These are phyloP conservation scores for Actinomortierella ambigua DNA, from an alignment of 371 early-diverging fungal genomes.

Conservation along the genomic window DNA sequence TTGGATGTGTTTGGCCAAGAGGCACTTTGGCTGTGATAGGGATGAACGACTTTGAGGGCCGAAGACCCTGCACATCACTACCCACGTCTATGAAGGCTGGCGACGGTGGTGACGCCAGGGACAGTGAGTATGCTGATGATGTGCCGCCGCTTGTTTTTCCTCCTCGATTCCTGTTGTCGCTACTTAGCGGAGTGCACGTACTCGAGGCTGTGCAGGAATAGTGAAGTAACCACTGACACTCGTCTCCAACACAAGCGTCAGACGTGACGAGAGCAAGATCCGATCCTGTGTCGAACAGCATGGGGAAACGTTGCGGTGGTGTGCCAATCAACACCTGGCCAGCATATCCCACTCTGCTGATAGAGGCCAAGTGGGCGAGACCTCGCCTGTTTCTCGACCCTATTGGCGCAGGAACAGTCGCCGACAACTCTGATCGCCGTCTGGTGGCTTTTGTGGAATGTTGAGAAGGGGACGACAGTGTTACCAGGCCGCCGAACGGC, in stretches of 20 bases:
- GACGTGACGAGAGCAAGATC: conserved; percentile 31
- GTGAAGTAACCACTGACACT: conserved; percentile 14
- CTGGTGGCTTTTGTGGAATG: too few relatives aligned
- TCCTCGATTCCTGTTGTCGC: not conserved
- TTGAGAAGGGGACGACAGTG: too few relatives aligned
- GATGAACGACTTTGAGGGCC: too few relatives aligned
- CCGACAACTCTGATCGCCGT: too few relatives aligned
- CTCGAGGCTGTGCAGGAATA: conserved; percentile 17
- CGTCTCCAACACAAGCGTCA: conserved; percentile 6
- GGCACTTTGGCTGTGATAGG: too few relatives aligned
- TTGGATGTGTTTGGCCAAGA: too few relatives aligned
- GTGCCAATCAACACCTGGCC: conserved; percentile 81
- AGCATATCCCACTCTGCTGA: conserved; percentile 18
- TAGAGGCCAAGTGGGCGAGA: not conserved
- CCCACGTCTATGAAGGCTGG: too few relatives aligned
- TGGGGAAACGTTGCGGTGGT: conserved; percentile 54
- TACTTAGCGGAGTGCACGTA: conserved; percentile 1
- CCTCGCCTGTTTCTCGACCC: too few relatives aligned
- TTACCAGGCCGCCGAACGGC: too few relatives aligned
- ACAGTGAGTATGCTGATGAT: not conserved
- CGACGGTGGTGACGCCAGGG: too few relatives aligned
- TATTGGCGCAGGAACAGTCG: too few relatives aligned
- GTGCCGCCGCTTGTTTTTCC: not conserved
- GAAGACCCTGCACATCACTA: too few relatives aligned
- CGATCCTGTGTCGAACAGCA: conserved; percentile 37